Evolutionary conservation across 148 eudicot species (phyloP).

Genomic region (Bassia scoparia): DNA sequence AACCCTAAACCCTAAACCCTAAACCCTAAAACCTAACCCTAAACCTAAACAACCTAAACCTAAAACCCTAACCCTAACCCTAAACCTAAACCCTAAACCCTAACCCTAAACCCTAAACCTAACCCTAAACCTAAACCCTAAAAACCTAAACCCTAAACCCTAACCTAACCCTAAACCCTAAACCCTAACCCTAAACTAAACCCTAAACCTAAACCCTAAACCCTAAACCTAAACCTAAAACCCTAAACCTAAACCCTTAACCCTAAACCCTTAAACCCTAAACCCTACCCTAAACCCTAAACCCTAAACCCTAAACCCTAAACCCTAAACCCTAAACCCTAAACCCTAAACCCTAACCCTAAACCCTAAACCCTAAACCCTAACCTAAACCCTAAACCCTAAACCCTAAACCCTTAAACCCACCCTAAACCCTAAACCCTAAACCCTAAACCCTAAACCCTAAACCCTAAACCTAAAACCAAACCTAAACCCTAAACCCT

Average conservation of each 20-base stretch:
- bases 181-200: slow-evolving; percentile 26
- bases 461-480: slow-evolving; percentile 21
- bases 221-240: slow-evolving; percentile 24
- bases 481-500: slow-evolving; percentile 23
- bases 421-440: slow-evolving; percentile 22
- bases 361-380: slow-evolving; percentile 23
- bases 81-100: slow-evolving; percentile 26
- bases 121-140: slow-evolving; percentile 28
- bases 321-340: slow-evolving; percentile 21
- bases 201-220: slow-evolving; percentile 26
- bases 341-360: slow-evolving; percentile 21
- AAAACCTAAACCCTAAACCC: slow-evolving; percentile 26
- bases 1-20: slow-evolving; percentile 19
- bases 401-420: slow-evolving; percentile 21
- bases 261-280: slow-evolving; percentile 25
- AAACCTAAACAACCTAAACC: slow-evolving; percentile 19
- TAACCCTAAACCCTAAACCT: slow-evolving; percentile 22
- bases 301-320: slow-evolving; percentile 19
- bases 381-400: slow-evolving; percentile 21
- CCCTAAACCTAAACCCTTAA: slow-evolving; percentile 28
- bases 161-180: slow-evolving; percentile 30
- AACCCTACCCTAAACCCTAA: slow-evolving; percentile 11
- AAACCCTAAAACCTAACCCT: slow-evolving; percentile 26
- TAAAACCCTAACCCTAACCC: slow-evolving; percentile 23
- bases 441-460: slow-evolving; percentile 17